Evolutionary conservation across 176 grass and related monocot genomes (phyloP), one percentile per base, ranked within the genome.

Genomic region (Paspalum notatum): DNA sequence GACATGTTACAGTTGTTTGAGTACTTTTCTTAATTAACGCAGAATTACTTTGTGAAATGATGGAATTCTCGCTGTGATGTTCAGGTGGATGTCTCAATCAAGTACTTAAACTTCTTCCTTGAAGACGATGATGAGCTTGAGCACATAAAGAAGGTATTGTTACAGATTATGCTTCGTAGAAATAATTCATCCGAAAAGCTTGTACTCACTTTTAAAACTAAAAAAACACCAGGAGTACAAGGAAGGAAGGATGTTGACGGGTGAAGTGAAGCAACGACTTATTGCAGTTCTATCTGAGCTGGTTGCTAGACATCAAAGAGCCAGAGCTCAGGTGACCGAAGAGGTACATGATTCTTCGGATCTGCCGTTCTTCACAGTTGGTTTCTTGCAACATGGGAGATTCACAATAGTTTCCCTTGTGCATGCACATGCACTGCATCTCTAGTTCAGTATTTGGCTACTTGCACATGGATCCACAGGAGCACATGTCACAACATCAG

Each of bases 21-120:
- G 13, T 61, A 80, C 37, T 62, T 51, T 60, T 62, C 50, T 17
- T 74, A 24, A 13, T 2, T 12, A 71, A 71, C 40, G 37, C 14
- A 22, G 40, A 68, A 68, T 45, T 11, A 54, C 20, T 61, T 48
- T 9, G 3, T 39, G 9, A 71, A 27, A 50, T 10, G 9, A 12
- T 2, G 3, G 83, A 51, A 37, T 45, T 7, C 78, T 46, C n/a
- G 20, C 88, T 87, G 71, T 56, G 55, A 61, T 80, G 75, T 83
- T 85, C 61, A 95, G 92, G 92, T 99, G 62, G 96, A 99, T 88
- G 92, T 99, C 71, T 76, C 96, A 62, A 74, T 95, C 61, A 99
- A 99, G 68, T 99, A 91, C 69, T 69, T 99, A 21, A 87, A 90
- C 91, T 99, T 99, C 89, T 99, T 99, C 88, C 93, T 99, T 79